Evolutionary conservation across 2,329 filamentous ascomycete genomes (phyloP).

Genomic region (Diaporthe sp.): DNA sequence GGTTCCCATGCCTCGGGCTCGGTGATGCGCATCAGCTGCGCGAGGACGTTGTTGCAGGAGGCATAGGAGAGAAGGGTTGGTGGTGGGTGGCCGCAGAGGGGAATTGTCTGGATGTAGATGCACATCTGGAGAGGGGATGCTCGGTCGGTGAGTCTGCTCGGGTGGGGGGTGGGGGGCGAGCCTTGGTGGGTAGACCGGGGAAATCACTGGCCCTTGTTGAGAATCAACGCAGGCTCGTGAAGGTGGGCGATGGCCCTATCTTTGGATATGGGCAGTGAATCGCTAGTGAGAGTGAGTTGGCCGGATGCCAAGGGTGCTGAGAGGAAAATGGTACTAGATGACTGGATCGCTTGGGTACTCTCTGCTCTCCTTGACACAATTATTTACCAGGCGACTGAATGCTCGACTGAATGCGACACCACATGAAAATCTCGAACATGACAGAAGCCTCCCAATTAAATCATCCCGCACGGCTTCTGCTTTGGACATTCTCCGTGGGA

Average conservation of each 20-base stretch:
- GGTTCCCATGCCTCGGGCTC: slow-evolving; percentile 43
- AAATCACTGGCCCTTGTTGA: neutral
- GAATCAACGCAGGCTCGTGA: neutral
- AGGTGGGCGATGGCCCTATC: neutral
- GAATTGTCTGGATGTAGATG: slow-evolving; percentile 44
- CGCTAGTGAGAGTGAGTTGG: neutral
- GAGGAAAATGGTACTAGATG: no score
- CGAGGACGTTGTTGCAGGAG: slow-evolving; percentile 42
- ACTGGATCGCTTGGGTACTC: neutral
- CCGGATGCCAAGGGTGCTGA: no score
- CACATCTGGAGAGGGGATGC: slow-evolving; percentile 42
- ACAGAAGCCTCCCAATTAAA: neutral
- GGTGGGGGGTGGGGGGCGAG: neutral
- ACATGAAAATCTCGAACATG: neutral
- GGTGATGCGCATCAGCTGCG: slow-evolving; percentile 44
- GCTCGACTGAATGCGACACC: neutral
- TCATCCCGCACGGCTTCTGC: neutral
- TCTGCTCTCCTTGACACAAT: neutral
- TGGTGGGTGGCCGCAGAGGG: slow-evolving; percentile 45
- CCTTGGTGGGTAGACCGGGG: neutral
- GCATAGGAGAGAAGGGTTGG: slow-evolving; percentile 43
- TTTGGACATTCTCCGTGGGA: neutral
- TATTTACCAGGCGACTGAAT: neutral
- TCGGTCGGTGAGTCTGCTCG: no score
- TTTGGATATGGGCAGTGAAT: neutral